Base-by-base conservation (phyloP, 208 protist species). In the Herpetomonas muscarum region DNA sequence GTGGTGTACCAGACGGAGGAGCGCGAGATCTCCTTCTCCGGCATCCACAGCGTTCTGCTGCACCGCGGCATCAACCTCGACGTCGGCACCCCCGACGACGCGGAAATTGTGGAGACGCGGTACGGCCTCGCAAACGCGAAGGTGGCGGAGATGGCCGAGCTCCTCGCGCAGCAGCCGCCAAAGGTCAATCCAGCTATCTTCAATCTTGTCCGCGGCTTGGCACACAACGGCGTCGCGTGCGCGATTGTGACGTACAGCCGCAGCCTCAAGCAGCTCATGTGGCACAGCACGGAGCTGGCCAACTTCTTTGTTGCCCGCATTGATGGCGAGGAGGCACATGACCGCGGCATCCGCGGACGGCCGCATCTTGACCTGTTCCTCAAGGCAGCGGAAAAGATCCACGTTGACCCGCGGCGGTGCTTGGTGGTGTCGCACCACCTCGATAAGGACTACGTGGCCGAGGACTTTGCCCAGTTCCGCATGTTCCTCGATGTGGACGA, bases 401-500 rank as follows among this genome's bases (percentile, higher is more conserved):
- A 96, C 59, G 82, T 96, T 1, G 57, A 84, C 17, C 77, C 84
- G 4, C 57, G 47, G 17, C 67, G 81, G 12, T 96, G 89, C 61
- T 48, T 96, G 24, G 81, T 93, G 42, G 79, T 93, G 32, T 78
- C 79, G 19, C 72, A 78, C 36, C 79, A 96, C 56, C 68, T 96
- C 1, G 89, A 93, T 57, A 78, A 84, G 29, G 79, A 68, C 32
- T 96, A 85, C 61, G 64, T 55, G 26, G 86, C 79, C 2, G 59
- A 67, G 39, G 77, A 76, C 29, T 54, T 96, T 37, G 76, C 74
- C 0, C 24, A 65, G 49, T 96, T 93, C 47, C 79, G 80, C 44
- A 96, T 93, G 89, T 89, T 96, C 51, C 72, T 96, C 46, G 86
- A 96, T 52, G 74, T 96, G 17, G 85, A 96, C 50, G 84, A 91